Evolutionary conservation across 192 early-diverging fungal genomes (phyloP).

Genomic region (Podila epigama): DNA sequence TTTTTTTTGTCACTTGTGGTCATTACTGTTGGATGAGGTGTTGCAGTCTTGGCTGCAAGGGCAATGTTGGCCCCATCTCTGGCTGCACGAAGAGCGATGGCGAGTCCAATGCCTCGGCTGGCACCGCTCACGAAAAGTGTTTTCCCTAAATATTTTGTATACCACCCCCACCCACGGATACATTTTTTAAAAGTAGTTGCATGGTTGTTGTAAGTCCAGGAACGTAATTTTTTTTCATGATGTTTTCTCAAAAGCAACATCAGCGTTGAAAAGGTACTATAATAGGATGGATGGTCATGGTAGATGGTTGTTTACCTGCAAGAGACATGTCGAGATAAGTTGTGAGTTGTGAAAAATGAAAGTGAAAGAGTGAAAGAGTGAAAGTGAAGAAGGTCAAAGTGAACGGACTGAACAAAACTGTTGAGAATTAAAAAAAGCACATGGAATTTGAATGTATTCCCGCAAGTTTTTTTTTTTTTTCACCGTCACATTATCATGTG

Average conservation of each 20-base stretch:
- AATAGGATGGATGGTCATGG: no score
- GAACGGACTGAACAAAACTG: background rate
- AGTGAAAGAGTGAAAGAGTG: background rate
- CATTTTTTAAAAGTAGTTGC: no score
- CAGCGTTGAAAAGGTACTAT: no score
- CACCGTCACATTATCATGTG: no score
- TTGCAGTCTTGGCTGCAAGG: slow-evolving; percentile 80
- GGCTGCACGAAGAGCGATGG: slow-evolving; percentile 73
- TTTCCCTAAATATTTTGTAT: no score
- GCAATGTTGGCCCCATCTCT: slow-evolving; percentile 73
- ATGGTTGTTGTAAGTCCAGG: no score
- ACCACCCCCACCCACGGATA: no score
- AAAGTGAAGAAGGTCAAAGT: background rate
- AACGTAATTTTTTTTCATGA: no score
- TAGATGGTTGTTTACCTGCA: no score
- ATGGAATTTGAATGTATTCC: background rate
- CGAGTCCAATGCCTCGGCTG: slow-evolving; percentile 78
- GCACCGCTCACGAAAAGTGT: slow-evolving; percentile 42
- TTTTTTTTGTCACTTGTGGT: background rate
- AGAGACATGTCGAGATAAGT: background rate
- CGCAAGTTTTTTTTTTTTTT: no score
- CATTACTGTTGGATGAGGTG: slow-evolving; percentile 66
- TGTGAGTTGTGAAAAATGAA: background rate
- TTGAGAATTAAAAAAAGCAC: background rate
- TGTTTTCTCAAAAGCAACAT: no score